phyloP scores from a whole-genome alignment of 371 early-diverging fungal genomes.

The Syncephalis plumigaleata region DNA sequence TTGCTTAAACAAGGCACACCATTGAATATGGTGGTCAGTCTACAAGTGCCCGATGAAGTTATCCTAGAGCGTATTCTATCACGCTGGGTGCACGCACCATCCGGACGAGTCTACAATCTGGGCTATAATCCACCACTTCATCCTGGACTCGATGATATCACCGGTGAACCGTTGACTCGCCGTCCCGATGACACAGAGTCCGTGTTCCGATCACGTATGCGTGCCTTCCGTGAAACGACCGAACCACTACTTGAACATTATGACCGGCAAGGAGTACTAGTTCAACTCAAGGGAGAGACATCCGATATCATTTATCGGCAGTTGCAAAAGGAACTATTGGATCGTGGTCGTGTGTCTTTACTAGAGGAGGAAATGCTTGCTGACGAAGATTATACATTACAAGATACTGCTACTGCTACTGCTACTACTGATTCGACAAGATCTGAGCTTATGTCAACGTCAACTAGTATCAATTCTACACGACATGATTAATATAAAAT shows the following conservation, averaged over 20 bases:
- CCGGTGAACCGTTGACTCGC: conserved; percentile 76
- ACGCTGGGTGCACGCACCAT: conserved; percentile 86
- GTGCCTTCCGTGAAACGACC: conserved; percentile 55
- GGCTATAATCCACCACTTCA: conserved; percentile 84
- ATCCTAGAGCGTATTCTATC: conserved; percentile 80
- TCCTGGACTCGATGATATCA: conserved; percentile 77
- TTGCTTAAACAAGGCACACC: conserved; percentile 32
- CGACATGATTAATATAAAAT: no score
- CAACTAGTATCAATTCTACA: no score
- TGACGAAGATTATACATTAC: no score
- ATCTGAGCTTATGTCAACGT: no score
- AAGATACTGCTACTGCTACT: no score
- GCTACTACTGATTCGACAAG: no score
- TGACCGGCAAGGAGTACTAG: conserved; percentile 29
- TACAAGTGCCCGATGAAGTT: conserved; percentile 82
- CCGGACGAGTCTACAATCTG: conserved; percentile 85
- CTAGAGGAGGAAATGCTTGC: no score
- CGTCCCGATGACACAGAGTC: conserved; percentile 88
- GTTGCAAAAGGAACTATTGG: conserved; percentile 19
- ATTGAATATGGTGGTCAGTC: conserved; percentile 69
- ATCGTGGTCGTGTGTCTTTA: not conserved
- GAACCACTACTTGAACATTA: conserved; percentile 73
- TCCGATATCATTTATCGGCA: conserved; percentile 84
- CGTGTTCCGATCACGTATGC: conserved; percentile 57
- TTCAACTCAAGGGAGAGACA: conserved; percentile 50